Conservation (phyloP, 2,329 filamentous ascomycete genomes). For the Aspergillus sergii region DNA sequence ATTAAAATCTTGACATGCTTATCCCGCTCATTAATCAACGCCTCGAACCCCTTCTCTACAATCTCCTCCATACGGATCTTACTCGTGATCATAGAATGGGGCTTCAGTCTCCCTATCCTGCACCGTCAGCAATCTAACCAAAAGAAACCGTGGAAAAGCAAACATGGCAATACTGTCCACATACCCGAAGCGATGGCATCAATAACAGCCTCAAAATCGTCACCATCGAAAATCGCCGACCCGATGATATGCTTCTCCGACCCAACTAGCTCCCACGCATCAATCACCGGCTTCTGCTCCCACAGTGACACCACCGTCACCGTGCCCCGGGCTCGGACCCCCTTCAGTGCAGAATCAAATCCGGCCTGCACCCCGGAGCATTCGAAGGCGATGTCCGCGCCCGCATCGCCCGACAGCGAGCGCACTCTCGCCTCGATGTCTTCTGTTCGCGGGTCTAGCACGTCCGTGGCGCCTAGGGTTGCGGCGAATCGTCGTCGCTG, state of each 20-base stretch:
- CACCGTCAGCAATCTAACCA: neutral
- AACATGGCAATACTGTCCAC: neutral
- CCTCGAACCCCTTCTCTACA: conserved; percentile 60
- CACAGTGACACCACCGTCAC: conserved; percentile 66
- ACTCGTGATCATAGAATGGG: conserved; percentile 62
- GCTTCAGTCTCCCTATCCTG: conserved; percentile 52
- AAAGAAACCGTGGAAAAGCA: neutral
- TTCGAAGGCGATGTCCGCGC: conserved; percentile 63
- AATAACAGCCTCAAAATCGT: conserved; percentile 63
- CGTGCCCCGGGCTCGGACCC: conserved; percentile 57
- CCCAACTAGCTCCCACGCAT: conserved; percentile 56
- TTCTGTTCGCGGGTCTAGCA: conserved; percentile 53
- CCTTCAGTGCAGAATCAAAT: conserved; percentile 49
- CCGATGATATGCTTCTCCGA: conserved; percentile 57
- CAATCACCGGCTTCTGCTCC: conserved; percentile 58
- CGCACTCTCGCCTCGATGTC: conserved; percentile 51
- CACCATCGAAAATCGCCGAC: conserved; percentile 50
- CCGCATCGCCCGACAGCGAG: conserved; percentile 50
- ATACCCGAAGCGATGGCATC: conserved; percentile 44
- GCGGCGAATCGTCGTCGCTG: conserved; percentile 56
- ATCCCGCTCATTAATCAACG: conserved; percentile 62
- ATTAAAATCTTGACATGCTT: conserved; percentile 67
- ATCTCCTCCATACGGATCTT: conserved; percentile 60
- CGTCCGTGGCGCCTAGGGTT: conserved; percentile 57
- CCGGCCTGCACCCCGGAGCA: conserved; percentile 62